Evolutionary conservation across 2,329 filamentous ascomycete genomes (phyloP), one percentile per base, ranked within the genome.

Genomic region (Dendryphion nanum): DNA sequence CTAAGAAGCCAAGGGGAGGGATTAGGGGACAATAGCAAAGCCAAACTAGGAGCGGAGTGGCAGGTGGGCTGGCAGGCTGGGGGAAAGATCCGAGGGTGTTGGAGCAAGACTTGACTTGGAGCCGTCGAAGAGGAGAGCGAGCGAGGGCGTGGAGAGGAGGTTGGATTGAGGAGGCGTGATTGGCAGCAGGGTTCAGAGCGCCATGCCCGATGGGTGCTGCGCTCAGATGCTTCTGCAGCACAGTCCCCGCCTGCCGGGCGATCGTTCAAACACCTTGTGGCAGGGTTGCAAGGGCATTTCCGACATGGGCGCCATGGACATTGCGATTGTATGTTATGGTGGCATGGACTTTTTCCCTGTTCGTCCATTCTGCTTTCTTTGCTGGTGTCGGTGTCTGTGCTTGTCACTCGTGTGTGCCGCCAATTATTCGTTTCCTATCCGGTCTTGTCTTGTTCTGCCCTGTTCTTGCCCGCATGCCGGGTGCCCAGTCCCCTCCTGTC

Each of bases 201-300:
- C 52, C 46, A 51, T 45, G 20, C 52, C 46, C 30, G 37, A 48
- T 46, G 30, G 41, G 37, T 45, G n/a, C n/a, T 39, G 50, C 41
- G 47, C 47, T 48, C 48, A 30, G 29, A 16, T 30, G 44, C 42
- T 50, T 48, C 38, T 42, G 40, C 50, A n/a, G n/a, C n/a, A n/a
- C n/a, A n/a, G n/a, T n/a, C 49, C 55, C 47, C 47, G 51, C 50
- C 53, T 37, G 50, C 57, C 57, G 58, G 57, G 48, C 50, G 56
- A 61, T 61, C 58, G n/a, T n/a, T n/a, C n/a, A n/a, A n/a, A n/a
- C n/a, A n/a, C n/a, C n/a, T n/a, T n/a, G n/a, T n/a, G n/a, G n/a
- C n/a, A n/a, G n/a, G n/a, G n/a, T n/a, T n/a, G n/a, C n/a, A n/a
- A n/a, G n/a, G n/a, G n/a, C n/a, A n/a, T n/a, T n/a, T n/a, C n/a